A percentile compares a stretch with the other conserved stretches of the same genome.
These are phyloP conservation scores for Verbena officinalis DNA, from an alignment of 257 asterid genomes.

Conservation along the genomic window DNA sequence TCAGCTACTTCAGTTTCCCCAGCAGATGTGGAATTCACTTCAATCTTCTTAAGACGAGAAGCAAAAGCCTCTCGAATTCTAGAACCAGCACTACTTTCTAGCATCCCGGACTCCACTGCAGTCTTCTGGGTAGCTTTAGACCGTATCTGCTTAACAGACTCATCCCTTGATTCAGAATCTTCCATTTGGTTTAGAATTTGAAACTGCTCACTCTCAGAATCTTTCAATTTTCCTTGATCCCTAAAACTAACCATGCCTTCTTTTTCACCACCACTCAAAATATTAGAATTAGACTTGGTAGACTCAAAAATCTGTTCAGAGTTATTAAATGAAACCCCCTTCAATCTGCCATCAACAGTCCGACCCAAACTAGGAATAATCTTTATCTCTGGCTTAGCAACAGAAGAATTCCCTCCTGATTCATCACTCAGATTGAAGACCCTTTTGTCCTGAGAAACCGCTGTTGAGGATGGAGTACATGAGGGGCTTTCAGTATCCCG, in stretches of 20 bases:
- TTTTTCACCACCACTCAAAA: constrained; percentile 35
- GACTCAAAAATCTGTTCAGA: constrained; percentile 38
- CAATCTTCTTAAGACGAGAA: constrained; percentile 43
- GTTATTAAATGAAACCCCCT: constrained; percentile 44
- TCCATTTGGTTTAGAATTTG: constrained; percentile 41
- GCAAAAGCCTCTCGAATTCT: constrained; percentile 43
- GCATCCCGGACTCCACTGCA: constrained; percentile 30
- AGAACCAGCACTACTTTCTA: constrained; percentile 47
- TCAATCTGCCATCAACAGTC: constrained; percentile 36
- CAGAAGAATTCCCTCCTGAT: constrained; percentile 34
- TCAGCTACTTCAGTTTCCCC: constrained; percentile 36
- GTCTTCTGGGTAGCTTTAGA: constrained; percentile 41
- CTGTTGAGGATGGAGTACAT: constrained; percentile 52
- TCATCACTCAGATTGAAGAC: constrained; percentile 34
- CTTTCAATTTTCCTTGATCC: too few relatives aligned
- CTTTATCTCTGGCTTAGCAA: constrained; percentile 45
- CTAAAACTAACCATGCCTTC: too few relatives aligned
- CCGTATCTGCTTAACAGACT: constrained; percentile 32
- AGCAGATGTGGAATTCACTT: constrained; percentile 39
- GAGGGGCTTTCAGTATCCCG: constrained; percentile 65
- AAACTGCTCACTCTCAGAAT: constrained; percentile 33
- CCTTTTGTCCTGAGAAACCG: constrained; percentile 46
- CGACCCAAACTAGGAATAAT: constrained; percentile 37
- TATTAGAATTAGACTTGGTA: constrained; percentile 39
- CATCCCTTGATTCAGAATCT: constrained; percentile 36